A percentile compares a stretch with the other conserved stretches of the same genome.
phyloP scores from a whole-genome alignment of 2,329 filamentous ascomycete species.

The Elsinoe perseae region DNA sequence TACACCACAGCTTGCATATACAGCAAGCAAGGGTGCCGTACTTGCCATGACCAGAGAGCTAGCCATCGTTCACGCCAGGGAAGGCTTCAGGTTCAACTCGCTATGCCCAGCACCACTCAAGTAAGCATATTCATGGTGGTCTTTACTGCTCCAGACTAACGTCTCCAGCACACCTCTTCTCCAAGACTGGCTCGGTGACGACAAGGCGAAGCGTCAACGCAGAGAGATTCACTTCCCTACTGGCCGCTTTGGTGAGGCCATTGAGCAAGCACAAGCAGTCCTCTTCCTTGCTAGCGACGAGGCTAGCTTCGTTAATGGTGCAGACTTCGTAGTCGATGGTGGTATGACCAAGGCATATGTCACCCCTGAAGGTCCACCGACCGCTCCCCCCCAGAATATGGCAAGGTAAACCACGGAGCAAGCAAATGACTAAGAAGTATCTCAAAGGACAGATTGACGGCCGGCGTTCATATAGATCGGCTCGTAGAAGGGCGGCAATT shows the following conservation, averaged over 20 bases:
- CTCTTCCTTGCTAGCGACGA: slow-evolving; percentile 83
- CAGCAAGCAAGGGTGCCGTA: slow-evolving; percentile 87
- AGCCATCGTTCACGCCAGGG: slow-evolving; percentile 83
- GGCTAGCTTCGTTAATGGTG: slow-evolving; percentile 81
- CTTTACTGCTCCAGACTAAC: background rate
- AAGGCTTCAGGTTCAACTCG: slow-evolving; percentile 83
- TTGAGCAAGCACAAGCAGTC: slow-evolving; percentile 86
- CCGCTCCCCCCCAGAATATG: slow-evolving; percentile 40
- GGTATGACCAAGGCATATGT: slow-evolving; percentile 90
- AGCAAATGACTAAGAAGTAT: slow-evolving; percentile 6
- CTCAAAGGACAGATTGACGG: slow-evolving; percentile 1
- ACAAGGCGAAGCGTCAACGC: slow-evolving; percentile 68
- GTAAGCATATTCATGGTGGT: slow-evolving; percentile 34
- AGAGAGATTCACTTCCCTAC: slow-evolving; percentile 85
- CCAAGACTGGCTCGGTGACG: slow-evolving; percentile 89
- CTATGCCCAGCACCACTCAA: slow-evolving; percentile 87
- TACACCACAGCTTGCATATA: slow-evolving; percentile 86
- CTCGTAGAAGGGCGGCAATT: slow-evolving; percentile 7
- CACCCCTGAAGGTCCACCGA: slow-evolving; percentile 52
- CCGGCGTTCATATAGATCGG: slow-evolving; percentile 11
- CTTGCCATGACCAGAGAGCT: slow-evolving; percentile 83
- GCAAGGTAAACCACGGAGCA: slow-evolving; percentile 23
- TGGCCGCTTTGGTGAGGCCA: slow-evolving; percentile 83
- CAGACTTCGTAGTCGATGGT: slow-evolving; percentile 90
- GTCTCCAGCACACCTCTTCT: slow-evolving; percentile 64